Evolutionary conservation across 108 stramenopile species (phyloP).

Genomic region (Ochromonas danica): DNA sequence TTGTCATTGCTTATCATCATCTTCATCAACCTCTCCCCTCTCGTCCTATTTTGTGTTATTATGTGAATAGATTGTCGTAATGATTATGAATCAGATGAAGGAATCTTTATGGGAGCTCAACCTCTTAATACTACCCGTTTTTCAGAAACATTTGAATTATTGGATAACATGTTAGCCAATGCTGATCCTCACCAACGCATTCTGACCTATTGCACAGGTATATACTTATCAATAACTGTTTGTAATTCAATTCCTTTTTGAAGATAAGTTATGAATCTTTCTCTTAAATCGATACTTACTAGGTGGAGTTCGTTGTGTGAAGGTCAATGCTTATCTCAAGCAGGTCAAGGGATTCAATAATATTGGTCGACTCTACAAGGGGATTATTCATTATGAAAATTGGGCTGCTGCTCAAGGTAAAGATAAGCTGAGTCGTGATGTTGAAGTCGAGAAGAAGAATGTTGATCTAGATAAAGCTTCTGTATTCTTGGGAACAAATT

Average conservation of each 20-base stretch:
- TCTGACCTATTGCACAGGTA: background rate
- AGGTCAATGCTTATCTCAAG: constrained; percentile 82
- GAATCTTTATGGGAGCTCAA: constrained; percentile 80
- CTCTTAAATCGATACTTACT: too few relatives aligned
- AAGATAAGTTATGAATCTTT: too few relatives aligned
- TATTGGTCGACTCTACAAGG: constrained; percentile 84
- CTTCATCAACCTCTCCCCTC: background rate
- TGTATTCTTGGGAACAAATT: background rate
- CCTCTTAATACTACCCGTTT: constrained; percentile 83
- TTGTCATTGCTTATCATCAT: too few relatives aligned
- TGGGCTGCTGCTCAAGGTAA: background rate
- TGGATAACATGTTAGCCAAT: constrained; percentile 68
- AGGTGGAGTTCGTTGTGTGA: constrained; percentile 88
- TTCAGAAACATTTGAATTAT: constrained; percentile 78
- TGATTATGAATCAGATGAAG: constrained; percentile 82
- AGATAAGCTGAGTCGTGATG: background rate
- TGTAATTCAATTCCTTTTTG: too few relatives aligned
- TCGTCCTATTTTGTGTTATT: background rate
- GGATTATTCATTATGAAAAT: constrained; percentile 68
- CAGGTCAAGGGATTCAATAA: constrained; percentile 89
- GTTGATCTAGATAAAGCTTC: background rate
- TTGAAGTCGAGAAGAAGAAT: background rate
- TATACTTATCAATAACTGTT: too few relatives aligned
- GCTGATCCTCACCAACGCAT: constrained; percentile 42
- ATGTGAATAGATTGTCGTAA: constrained; percentile 62